Conservation (phyloP, 2,329 filamentous ascomycete species). For the Aureobasidium sp. region DNA sequence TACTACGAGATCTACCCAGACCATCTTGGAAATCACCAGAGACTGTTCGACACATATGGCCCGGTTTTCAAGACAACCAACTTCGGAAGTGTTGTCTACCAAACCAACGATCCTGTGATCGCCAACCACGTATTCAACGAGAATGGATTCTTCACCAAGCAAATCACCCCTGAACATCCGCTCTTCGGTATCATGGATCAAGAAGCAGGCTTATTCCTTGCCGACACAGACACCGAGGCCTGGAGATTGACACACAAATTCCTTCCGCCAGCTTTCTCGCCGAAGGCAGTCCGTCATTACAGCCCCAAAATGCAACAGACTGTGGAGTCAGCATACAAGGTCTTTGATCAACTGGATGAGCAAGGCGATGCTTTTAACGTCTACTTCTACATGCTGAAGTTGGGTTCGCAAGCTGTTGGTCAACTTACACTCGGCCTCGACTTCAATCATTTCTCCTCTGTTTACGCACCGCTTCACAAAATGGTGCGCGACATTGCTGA, state of each 20-base stretch:
- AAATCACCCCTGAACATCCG: conserved; percentile 26
- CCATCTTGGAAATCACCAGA: conserved; percentile 35
- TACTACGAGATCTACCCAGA: conserved; percentile 33
- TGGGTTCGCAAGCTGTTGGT: conserved; percentile 37
- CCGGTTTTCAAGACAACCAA: conserved; percentile 31
- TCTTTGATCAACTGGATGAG: conserved; percentile 43
- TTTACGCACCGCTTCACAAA: conserved; percentile 42
- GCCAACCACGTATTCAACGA: conserved; percentile 28
- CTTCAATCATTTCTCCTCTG: conserved; percentile 35
- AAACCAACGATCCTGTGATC: conserved; percentile 31
- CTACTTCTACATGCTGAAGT: conserved; percentile 44
- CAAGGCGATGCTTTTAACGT: conserved; percentile 39
- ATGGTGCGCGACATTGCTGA: conserved; percentile 46
- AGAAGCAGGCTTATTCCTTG: conserved; percentile 26
- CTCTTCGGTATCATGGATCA: conserved; percentile 27
- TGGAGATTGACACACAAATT: conserved; percentile 53
- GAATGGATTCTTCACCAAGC: conserved; percentile 36
- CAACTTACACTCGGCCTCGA: conserved; percentile 39
- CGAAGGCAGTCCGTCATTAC: conserved; percentile 55
- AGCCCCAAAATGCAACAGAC: conserved; percentile 51
- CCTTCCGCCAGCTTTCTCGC: conserved; percentile 49
- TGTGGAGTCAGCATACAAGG: conserved; percentile 42
- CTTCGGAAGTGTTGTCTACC: conserved; percentile 29
- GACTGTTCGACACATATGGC: conserved; percentile 33
- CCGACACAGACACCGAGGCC: conserved; percentile 43